Base-by-base conservation (phyloP, 2,329 filamentous ascomycete genomes). In the Alternaria burnsii region DNA sequence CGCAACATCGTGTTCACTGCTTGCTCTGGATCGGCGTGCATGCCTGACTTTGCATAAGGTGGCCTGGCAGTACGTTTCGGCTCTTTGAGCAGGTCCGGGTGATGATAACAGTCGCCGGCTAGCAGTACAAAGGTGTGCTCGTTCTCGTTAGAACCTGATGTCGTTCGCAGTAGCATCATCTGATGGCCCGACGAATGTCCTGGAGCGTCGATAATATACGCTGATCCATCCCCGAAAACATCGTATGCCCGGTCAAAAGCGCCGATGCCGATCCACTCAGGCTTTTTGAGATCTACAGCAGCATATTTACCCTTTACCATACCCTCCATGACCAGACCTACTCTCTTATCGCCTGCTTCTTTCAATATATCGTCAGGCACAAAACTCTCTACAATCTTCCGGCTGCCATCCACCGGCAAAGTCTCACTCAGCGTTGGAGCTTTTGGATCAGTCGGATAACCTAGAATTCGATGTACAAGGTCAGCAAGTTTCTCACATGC, bases 141-240 rank as follows among this genome's bases (percentile, higher is more conserved):
- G 0, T 65, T 61, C 1, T 58, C 55, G 2, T 22, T n/a, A n/a
- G 52, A 48, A 9, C 52, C 8, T 8, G 52, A 56, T 22, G 63
- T 73, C 0, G 70, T 70, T 3, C 74, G 55, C 3, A 76, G 44
- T 24, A 77, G 64, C 71, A 76, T 70, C 72, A 76, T 86, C 14
- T 85, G 72, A 63, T 87, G 85, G 0, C 85, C 85, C 12, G 82
- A 77, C 0, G 85, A 72, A 65, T 87, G 84, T 0, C 85, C 85
- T 0, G 85, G 85, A 0, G 80, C 79, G 64, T 86, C 81, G 24
- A 86, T 72, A 0, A 86, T 70, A 64, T 80, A 84, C 5, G 84
- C 69, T n/a, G 77, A 78, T 0, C 80, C 81, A 61, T 87, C 84
- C 0, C 75, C 74, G 60, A 85, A 83, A 10, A 85, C 67, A 64